Base-by-base conservation (phyloP, 2,329 filamentous ascomycete species). In the Cladobotryum protrusum region DNA sequence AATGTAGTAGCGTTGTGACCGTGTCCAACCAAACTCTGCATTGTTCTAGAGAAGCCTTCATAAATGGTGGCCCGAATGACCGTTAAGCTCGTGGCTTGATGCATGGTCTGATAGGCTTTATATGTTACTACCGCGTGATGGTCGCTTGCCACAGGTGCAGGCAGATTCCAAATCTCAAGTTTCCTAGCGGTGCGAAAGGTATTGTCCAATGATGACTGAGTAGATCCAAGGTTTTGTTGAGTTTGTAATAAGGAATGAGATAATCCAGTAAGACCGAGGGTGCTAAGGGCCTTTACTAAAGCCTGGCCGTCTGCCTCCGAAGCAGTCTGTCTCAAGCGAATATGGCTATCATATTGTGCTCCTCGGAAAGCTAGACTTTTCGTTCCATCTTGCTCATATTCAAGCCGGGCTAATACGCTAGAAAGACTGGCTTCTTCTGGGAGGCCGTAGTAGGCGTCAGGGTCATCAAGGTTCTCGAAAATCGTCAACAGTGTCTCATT, bases 401-500 rank as follows among this genome's bases (percentile, higher is more conserved):
- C 89, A 4, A 97, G 77, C 9, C 88, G 84, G 45, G 86, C 81
- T 52, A 97, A 74, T 1, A 97, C 86, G 11, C 86, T 89, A 14
- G 79, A 75, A 14, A 99, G 70, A 50, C 83, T 90, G 6, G 89
- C 80, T 37, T 81, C 81, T 65, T 95, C 87, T 39, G 88, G 81
- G 7, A 96, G 77, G 4, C 93, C 95, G 63, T 99, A 99, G 65
- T 95, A 99, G 1, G 90, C 86, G 65, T 99, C 93, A 2, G 91
- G 92, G 61, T 99, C 95, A 62, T 96, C 91, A 43, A 99, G 87
- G 53, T 89, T 92, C 62, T 89, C 86, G 64, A 93, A 99, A 3
- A 99, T 91, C 1, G 79, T 74, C 41, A 96, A 76, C 12, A 97
- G 73, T 1, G 95, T 75, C 29, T 87, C 81, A 3, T 79, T 76